phyloP scores from a whole-genome alignment of 352 stramenopile species.

The Pythium periplocum region DNA sequence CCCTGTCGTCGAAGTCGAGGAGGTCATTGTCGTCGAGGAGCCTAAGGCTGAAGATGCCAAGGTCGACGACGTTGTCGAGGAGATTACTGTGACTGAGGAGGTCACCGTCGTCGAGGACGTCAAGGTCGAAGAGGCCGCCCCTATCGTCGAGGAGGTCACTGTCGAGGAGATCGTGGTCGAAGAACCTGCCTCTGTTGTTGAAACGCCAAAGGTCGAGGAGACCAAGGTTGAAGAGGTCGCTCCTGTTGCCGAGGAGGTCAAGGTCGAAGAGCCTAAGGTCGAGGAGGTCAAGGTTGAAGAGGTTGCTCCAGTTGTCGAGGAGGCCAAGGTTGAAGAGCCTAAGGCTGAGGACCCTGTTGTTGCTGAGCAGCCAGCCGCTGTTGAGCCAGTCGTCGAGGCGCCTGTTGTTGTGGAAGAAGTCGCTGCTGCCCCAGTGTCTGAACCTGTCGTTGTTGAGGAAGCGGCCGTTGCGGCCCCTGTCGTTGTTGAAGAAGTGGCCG shows the following conservation, averaged over 20 bases:
- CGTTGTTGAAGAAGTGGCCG: neutral
- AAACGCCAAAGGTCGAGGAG: neutral
- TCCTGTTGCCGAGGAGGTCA: neutral
- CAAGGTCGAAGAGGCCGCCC: slow-evolving; percentile 5
- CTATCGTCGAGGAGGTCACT: neutral
- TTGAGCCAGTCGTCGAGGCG: slow-evolving; percentile 17
- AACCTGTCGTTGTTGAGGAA: neutral
- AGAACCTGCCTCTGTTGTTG: slow-evolving; percentile 4
- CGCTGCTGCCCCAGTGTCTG: neutral
- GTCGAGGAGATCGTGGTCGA: slow-evolving; percentile 12
- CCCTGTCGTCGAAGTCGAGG: slow-evolving; percentile 9
- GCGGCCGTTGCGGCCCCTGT: neutral
- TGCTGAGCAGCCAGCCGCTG: slow-evolving; percentile 1
- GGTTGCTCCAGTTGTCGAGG: slow-evolving; percentile 2
- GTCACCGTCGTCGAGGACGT: too few relatives aligned
- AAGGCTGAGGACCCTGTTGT: slow-evolving; percentile 13
- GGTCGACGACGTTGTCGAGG: too few relatives aligned
- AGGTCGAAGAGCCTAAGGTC: slow-evolving; percentile 4
- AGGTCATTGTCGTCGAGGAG: slow-evolving; percentile 4
- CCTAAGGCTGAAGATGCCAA: neutral
- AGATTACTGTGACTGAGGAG: too few relatives aligned
- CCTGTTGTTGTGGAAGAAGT: slow-evolving; percentile 17
- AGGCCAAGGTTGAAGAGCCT: slow-evolving; percentile 2
- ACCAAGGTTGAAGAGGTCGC: neutral
- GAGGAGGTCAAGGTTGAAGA: slow-evolving; percentile 6